Evolutionary conservation across 805 yeast genomes (phyloP), one percentile per base, ranked within the genome.

Genomic region (Cephaloascus fragrans): DNA sequence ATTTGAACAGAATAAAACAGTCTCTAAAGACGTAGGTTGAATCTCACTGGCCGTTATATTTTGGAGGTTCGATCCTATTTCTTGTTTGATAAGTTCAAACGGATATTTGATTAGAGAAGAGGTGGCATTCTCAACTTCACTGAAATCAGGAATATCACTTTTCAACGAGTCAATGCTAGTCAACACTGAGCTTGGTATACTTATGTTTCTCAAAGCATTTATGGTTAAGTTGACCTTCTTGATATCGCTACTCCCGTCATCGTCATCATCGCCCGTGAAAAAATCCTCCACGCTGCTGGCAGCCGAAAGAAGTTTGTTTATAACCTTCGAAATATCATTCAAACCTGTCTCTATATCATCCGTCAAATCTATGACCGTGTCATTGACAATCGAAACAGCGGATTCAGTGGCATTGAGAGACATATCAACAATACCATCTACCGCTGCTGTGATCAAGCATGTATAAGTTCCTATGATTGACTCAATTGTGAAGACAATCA

Each of bases 401-500:
- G 71, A 52, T 47, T 82, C 84, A 0, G 95, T 78, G 1, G 86
- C 74, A 51, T 84, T 82, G 1, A 84, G 55, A 0, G 94, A 94
- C 23, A 78, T 75, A 46, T 76, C 77, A 1, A 80, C 81, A 0
- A 84, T 71, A 3, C 89, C 85, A 49, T 76, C 80, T 4, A 89
- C 65, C 0, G 88, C 75, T 4, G 93, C 80, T 0, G 83, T 75
- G 12, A 87, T 55, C 12, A 93, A 63, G 56, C 98, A 93, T 0
- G 83, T 80, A 57, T 85, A 86, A 0, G 97, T 93, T 0, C 97
- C 97, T 2, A 88, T 56, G 36, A 83, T 73, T 45, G 90, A 49
- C 26, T 88, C 87, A 6, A 90, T 60, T 5, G 76, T 62, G 51
- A 90, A 85, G 3, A 75, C 51, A 0, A 85, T 53, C 32, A 88